Conservation (phyloP, 164 flowering plant species). For the Sedum album region DNA sequence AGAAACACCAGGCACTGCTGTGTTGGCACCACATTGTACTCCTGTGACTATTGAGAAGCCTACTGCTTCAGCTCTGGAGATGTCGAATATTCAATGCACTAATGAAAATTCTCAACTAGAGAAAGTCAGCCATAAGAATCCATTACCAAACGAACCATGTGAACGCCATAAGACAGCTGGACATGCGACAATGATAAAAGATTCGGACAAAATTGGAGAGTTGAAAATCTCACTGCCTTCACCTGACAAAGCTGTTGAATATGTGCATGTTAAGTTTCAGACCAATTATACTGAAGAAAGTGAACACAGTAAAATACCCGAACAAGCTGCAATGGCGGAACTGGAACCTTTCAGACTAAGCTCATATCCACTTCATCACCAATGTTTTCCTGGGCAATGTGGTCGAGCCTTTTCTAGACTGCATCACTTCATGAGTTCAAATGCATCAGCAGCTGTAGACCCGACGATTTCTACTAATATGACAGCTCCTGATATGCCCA, state of each 20-base stretch:
- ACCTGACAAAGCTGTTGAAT: conserved; percentile 28
- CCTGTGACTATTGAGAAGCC: conserved; percentile 41
- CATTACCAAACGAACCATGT: not conserved
- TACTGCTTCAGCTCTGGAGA: conserved; percentile 15
- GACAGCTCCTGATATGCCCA: conserved; percentile 34
- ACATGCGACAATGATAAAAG: not conserved
- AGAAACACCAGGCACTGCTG: conserved; percentile 21
- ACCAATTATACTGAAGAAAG: conserved; percentile 20
- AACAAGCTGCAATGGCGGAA: conserved; percentile 52
- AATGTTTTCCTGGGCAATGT: conserved; percentile 26
- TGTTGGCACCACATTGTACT: conserved; percentile 21
- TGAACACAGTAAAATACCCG: conserved; percentile 63
- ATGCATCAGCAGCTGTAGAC: not conserved
- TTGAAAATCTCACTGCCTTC: conserved; percentile 16
- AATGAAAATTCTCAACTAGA: not conserved
- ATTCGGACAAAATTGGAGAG: not conserved
- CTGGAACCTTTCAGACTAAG: conserved; percentile 21
- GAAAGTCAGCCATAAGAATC: not conserved
- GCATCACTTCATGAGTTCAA: not conserved
- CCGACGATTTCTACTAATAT: conserved; percentile 19
- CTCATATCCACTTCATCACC: conserved; percentile 23
- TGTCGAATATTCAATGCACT: not conserved
- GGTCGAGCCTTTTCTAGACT: conserved; percentile 18
- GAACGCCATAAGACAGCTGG: not conserved
- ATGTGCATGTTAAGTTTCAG: conserved; percentile 16